Conservation (phyloP, 169 alveolate species). For the Besnoitia besnoiti region DNA sequence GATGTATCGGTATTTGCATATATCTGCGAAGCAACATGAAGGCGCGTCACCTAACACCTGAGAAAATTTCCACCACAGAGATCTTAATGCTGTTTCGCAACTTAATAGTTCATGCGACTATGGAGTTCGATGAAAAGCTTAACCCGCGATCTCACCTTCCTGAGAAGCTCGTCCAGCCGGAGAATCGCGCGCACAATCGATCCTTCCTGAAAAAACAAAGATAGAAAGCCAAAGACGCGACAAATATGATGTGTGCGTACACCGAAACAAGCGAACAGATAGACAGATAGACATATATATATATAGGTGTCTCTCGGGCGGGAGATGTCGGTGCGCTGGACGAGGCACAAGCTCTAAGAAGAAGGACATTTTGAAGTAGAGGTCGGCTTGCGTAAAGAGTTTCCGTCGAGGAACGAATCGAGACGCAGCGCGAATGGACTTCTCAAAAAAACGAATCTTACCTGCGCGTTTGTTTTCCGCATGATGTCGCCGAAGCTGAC, state of each 20-base stretch:
- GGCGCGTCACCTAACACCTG: too few relatives aligned
- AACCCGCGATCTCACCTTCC: constrained; percentile 58
- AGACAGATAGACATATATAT: not conserved
- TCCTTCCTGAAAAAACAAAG: constrained; percentile 87
- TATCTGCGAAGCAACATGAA: too few relatives aligned
- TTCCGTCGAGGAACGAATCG: not conserved
- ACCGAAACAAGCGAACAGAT: not conserved
- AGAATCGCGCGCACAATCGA: constrained; percentile 90
- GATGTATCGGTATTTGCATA: too few relatives aligned
- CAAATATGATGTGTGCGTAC: not conserved
- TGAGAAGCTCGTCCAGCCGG: constrained; percentile 90
- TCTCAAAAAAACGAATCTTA: not conserved
- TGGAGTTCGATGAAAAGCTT: too few relatives aligned
- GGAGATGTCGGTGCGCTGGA: not conserved
- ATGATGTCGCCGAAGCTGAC: constrained; percentile 54
- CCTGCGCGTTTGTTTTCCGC: constrained; percentile 57
- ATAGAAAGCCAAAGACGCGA: not conserved
- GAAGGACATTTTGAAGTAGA: too few relatives aligned
- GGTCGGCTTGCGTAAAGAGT: not conserved
- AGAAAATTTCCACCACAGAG: too few relatives aligned
- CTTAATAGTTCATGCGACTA: too few relatives aligned
- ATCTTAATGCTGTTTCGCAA: too few relatives aligned
- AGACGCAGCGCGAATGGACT: too few relatives aligned
- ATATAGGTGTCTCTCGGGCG: too few relatives aligned
- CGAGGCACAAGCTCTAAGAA: not conserved